Evolutionary conservation across 768 basidiomycete genomes (phyloP).

Genomic region (Tylopilus felleus): DNA sequence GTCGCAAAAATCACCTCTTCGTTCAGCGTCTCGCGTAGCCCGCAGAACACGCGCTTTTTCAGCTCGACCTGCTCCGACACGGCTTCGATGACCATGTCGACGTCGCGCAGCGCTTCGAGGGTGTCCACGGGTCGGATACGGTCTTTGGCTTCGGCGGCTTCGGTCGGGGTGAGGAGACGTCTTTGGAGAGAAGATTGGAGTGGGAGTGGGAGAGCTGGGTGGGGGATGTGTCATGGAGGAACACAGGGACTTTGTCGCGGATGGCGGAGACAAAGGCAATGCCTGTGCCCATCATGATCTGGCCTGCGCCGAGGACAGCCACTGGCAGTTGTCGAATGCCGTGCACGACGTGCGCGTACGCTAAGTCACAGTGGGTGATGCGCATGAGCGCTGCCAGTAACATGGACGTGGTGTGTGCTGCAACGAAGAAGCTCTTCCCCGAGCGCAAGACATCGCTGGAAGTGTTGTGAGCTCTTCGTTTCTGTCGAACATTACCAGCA

Average conservation of each 20-base stretch:
- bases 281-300: conserved; percentile 92
- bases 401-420: too few species aligned
- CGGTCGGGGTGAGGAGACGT: conserved; percentile 65
- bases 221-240: conserved; percentile 77
- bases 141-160: conserved; percentile 71
- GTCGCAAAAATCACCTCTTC: conserved; percentile 80
- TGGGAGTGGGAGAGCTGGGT: conserved; percentile 74
- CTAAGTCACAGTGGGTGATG: too few species aligned
- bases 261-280: conserved; percentile 87
- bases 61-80: conserved; percentile 80
- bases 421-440: too few species aligned
- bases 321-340: conserved; percentile 72
- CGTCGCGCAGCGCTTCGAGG: conserved; percentile 64
- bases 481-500: too few species aligned
- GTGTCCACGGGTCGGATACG: conserved; percentile 63
- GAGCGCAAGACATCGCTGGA: too few species aligned
- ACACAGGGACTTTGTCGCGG: conserved; percentile 80
- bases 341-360: too few species aligned
- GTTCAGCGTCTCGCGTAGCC: conserved; percentile 62
- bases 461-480: too few species aligned
- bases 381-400: too few species aligned
- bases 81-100: conserved; percentile 93
- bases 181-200: conserved; percentile 76
- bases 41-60: conserved; percentile 74
- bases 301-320: conserved; percentile 80